Evolutionary conservation across 2,329 filamentous ascomycete species (phyloP).

Genomic region (Penicillium sp.): DNA sequence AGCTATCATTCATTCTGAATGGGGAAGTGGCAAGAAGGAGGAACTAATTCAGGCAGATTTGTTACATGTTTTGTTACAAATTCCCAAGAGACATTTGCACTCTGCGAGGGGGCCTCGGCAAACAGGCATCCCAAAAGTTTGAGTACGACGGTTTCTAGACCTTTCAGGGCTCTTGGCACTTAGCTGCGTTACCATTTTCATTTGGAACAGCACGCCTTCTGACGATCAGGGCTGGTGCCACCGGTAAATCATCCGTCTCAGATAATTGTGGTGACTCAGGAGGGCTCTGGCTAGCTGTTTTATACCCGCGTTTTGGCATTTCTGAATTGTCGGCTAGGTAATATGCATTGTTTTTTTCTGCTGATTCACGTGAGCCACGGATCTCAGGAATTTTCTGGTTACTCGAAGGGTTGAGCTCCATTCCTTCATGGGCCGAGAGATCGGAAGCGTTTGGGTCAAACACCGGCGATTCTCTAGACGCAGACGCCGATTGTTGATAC

Average conservation of each 20-base stretch:
- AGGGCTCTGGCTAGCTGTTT: no score
- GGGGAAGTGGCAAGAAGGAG: no score
- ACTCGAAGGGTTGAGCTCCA: background rate
- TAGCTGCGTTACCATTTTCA: background rate
- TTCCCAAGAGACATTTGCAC: no score
- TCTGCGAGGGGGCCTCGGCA: no score
- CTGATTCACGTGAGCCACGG: background rate
- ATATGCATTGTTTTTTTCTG: no score
- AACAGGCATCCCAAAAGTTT: no score
- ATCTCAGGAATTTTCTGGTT: background rate
- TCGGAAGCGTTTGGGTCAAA: background rate
- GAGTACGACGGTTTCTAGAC: background rate
- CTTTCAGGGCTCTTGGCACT: background rate
- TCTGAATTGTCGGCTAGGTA: background rate
- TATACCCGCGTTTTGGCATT: background rate
- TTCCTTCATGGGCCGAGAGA: background rate
- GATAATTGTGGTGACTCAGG: background rate
- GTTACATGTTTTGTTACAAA: no score
- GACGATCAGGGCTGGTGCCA: background rate
- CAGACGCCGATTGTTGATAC: background rate
- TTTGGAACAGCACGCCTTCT: background rate
- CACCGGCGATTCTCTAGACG: background rate
- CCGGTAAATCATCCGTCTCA: conserved; percentile 1
- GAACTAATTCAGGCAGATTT: no score
- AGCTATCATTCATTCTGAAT: no score